Evolutionary conservation across 106 monocot genomes (phyloP).

Genomic region (Chionographis japonica): DNA sequence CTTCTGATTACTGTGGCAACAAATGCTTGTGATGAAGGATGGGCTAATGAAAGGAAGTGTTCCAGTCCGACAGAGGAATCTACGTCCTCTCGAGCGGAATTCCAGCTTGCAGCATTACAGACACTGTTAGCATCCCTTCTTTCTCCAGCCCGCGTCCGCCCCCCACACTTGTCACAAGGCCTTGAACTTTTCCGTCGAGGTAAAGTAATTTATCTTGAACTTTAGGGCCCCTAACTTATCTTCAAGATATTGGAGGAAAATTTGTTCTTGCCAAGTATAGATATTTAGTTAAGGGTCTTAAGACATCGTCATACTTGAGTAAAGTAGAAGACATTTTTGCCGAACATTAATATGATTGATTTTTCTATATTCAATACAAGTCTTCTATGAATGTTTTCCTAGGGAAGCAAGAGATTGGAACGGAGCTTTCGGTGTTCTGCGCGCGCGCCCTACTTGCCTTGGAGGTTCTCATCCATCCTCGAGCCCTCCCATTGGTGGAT

Average conservation of each 20-base stretch:
- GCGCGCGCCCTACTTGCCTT: slow-evolving; percentile 59
- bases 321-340: background rate
- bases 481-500: slow-evolving; percentile 50
- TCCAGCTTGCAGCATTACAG: slow-evolving; percentile 60
- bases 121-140: slow-evolving; percentile 77
- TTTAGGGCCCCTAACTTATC: background rate
- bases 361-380: background rate
- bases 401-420: slow-evolving; percentile 77
- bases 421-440: slow-evolving; percentile 68
- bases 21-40: slow-evolving; percentile 43
- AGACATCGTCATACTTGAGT: background rate
- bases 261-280: background rate
- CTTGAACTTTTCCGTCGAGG: slow-evolving; percentile 79
- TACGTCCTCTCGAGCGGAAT: slow-evolving; percentile 24
- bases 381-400: slow-evolving; percentile 1
- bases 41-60: slow-evolving; percentile 23
- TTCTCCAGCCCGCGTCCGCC: slow-evolving; percentile 46
- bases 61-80: slow-evolving; percentile 17
- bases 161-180: slow-evolving; percentile 71
- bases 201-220: slow-evolving; percentile 10
- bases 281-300: background rate
- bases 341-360: background rate
- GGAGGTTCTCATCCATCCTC: slow-evolving; percentile 89
- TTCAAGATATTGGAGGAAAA: background rate
- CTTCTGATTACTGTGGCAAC: slow-evolving; percentile 61